These are phyloP conservation scores for Artemisia princeps DNA, from an alignment of 140 eudicot genomes.

Conservation along the genomic window DNA sequence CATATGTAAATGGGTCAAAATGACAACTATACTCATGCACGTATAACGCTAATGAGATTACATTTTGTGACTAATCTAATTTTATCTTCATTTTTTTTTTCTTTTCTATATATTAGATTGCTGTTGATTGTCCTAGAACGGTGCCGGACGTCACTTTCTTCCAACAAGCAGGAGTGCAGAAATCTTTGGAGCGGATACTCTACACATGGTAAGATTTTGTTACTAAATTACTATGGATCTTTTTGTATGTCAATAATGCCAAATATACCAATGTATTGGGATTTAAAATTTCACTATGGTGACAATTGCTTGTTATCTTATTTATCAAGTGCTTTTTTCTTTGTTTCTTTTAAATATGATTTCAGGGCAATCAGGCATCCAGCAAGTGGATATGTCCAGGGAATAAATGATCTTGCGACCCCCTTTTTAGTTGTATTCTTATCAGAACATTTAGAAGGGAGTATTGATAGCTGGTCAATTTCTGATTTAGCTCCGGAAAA, in stretches of 20 bases:
- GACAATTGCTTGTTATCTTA: neutral
- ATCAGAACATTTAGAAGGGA: conserved; percentile 75
- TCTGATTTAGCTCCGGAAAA: conserved; percentile 47
- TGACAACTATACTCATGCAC: no score
- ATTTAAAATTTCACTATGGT: no score
- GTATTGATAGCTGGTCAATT: conserved; percentile 64
- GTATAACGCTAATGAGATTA: neutral
- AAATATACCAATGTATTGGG: neutral
- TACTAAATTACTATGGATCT: neutral
- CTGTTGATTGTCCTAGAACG: conserved; percentile 99
- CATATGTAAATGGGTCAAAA: no score
- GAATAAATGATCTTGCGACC: conserved; percentile 89
- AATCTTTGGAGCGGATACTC: conserved; percentile 92
- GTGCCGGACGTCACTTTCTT: conserved; percentile 92
- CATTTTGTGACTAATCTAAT: conserved; percentile 17
- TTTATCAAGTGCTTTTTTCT: neutral
- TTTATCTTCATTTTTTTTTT: conserved; percentile 2
- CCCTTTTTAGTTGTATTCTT: conserved; percentile 89
- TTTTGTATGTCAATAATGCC: neutral
- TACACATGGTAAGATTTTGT: conserved; percentile 65
- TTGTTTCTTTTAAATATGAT: neutral
- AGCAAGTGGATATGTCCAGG: conserved; percentile 96
- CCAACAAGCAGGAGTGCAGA: conserved; percentile 81
- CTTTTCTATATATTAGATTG: conserved; percentile 44
- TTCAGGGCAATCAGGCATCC: conserved; percentile 97